These are phyloP conservation scores for Periconia macrospinosa DNA, from an alignment of 2,329 filamentous ascomycete species.

Conservation along the genomic window DNA sequence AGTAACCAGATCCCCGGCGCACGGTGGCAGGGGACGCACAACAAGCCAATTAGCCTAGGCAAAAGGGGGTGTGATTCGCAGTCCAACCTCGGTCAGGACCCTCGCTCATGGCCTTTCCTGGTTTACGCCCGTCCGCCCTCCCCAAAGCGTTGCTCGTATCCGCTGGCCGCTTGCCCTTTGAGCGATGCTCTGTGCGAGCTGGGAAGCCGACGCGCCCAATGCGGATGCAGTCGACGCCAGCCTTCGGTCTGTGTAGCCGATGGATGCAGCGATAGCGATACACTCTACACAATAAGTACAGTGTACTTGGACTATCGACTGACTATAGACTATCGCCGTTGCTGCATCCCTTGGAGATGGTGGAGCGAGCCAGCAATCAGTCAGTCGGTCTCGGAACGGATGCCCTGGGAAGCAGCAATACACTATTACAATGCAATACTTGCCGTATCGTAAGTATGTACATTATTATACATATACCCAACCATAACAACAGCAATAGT, in stretches of 20 bases:
- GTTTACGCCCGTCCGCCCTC: conserved; percentile 1
- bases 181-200: background rate
- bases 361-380: too few relatives aligned
- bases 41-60: conserved; percentile 3
- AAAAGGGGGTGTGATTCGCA: background rate
- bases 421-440: too few relatives aligned
- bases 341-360: too few relatives aligned
- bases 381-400: too few relatives aligned
- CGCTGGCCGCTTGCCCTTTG: background rate
- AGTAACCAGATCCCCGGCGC: conserved; percentile 2
- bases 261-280: too few relatives aligned
- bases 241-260: background rate
- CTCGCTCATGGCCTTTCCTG: conserved; percentile 1
- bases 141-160: background rate
- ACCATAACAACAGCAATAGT: background rate
- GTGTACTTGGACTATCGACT: too few relatives aligned
- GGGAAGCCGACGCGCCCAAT: background rate
- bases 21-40: background rate
- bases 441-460: too few relatives aligned
- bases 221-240: background rate
- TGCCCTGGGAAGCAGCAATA: too few relatives aligned
- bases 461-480: too few relatives aligned
- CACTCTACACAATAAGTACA: too few relatives aligned
- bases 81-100: background rate
- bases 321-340: too few relatives aligned